Base-by-base conservation (phyloP, 192 early-diverging fungal species). In the Spinellus fusiger region DNA sequence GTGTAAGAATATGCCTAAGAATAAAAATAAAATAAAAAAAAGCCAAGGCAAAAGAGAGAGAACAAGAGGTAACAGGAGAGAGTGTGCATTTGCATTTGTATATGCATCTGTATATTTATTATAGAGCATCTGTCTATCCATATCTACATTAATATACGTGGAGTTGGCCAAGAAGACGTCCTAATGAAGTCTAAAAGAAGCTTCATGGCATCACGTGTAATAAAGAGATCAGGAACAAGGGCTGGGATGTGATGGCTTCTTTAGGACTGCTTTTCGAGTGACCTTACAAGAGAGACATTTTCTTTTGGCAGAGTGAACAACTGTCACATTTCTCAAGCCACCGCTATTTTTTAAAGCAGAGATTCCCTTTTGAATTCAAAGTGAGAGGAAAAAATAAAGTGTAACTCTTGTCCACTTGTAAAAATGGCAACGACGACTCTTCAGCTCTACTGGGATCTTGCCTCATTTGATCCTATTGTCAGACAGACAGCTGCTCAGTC, bases 381-480 rank as follows among this genome's bases (percentile, higher is more conserved):
- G 13, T 6, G 3, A 44, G 18, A 44, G 18, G 18, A 44, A 44
- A 44, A 44, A 44, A 13, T 6, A 44, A 44, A 10, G 10, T 12
- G 40, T n/a, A 44, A n/a, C 40, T 3, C 18, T n/a, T 44, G 18
- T 44, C 13, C 40, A 18, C 40, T 18, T 44, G 0, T 23, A 55
- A 35, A 35, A 59, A 73, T 66, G 47, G 37, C 61, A 28, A 61
- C 71, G 48, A 73, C 71, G 31, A 73, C 71, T 37, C 57, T 73
- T 33, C 61, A 61, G n/a, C 62, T 73, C 26, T 73, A 73, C 25
- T 73, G 71, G 71, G 71, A 73, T 67, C 71, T 73, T 49, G 71
- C 71, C 6, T 73, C 71, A 4, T 52, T 68, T 40, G 71, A 73
- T 55, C 57, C 66, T 31, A 40, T 13, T n/a, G 52, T 58, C 10